Base-by-base conservation (phyloP, 2,329 filamentous ascomycete species). In the Xylaria hypoxylon region DNA sequence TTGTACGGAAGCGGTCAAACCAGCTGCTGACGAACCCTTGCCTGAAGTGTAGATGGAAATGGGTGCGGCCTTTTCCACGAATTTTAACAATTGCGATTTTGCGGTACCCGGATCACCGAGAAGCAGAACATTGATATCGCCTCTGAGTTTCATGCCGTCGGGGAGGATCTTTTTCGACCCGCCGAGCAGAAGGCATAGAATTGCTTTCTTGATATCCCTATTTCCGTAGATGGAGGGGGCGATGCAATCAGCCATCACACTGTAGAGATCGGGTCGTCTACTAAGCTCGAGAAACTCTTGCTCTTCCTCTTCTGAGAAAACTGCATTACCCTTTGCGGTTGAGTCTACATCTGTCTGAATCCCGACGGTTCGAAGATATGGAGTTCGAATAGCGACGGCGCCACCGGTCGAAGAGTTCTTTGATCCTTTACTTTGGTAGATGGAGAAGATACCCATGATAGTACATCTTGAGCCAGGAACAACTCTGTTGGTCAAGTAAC, bases 1-100 rank as follows among this genome's bases (percentile, higher is more conserved):
- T 74, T 99, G 96, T 1, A 99, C 96, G 0, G 96, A 98, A 0
- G 96, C 96, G 19, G 96, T 99, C 70, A 99, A 83, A 94, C 96
- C 96, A 52, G 96, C 96, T 19, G 96, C 96, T 1, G 95, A 98
- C 1, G 96, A 98, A 72, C 96, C 96, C 80, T 99, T 99, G 73
- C 96, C 96, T 5, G 96, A 99, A 0, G 96, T 99, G 82, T 99
- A 99, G 73, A 99, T 97, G 44, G 96, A 95, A 69, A 98, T 97
- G 1, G 96, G 96, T 1, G 96, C 92, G 6, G 92, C 95, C 78
- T 97, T 97, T 77, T 98, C 94, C 5, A 98, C 96, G 76, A 98
- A 99, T 78, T 99, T 99, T 45, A 99, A 84, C 6, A 99, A 83
- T 79, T 99, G 96, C 7, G 96, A 99, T 79, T 99, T 99, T 64